Percentiles rank a stretch among this genome's conserved stretches.
Conservation (phyloP, 23 red algal genomes). For the Pyropia yezoensis region DNA sequence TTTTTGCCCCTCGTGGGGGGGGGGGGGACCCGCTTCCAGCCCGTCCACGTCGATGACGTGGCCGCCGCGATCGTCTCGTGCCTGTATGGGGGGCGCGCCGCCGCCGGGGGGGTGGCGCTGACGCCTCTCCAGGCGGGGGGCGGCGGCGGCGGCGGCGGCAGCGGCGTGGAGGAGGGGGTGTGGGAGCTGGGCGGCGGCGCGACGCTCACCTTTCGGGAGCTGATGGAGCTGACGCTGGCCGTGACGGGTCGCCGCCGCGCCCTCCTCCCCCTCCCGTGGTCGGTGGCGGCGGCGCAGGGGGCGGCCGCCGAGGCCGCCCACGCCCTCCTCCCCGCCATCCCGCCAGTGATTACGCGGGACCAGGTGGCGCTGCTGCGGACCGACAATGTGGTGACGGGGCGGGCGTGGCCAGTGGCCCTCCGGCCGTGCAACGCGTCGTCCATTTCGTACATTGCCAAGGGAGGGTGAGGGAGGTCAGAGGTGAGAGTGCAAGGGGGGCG, state of each 20-base stretch:
- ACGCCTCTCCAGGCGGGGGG: not conserved
- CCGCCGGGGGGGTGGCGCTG: not conserved
- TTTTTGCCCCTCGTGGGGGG: slow-evolving; percentile 70
- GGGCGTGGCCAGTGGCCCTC: slow-evolving; percentile 6
- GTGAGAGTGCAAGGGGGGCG: no score
- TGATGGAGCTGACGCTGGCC: slow-evolving; percentile 49
- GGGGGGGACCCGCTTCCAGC: slow-evolving; percentile 70
- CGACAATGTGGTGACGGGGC: slow-evolving; percentile 66
- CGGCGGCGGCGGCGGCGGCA: no score
- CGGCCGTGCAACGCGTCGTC: no score
- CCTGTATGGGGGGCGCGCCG: not conserved
- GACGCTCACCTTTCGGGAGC: slow-evolving; percentile 58
- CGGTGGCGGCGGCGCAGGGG: slow-evolving; percentile 53
- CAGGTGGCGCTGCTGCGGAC: slow-evolving; percentile 60
- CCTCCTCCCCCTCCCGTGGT: slow-evolving; percentile 64
- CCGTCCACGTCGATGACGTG: slow-evolving; percentile 82
- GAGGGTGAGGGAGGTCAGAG: no score
- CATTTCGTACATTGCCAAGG: no score
- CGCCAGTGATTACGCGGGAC: slow-evolving; percentile 72
- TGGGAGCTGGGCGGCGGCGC: slow-evolving; percentile 73
- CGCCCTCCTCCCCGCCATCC: slow-evolving; percentile 32
- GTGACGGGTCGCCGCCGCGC: slow-evolving; percentile 33
- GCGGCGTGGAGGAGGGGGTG: slow-evolving; percentile 2
- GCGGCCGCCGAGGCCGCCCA: slow-evolving; percentile 39
- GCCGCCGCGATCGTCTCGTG: slow-evolving; percentile 38